Evolutionary conservation across 2,329 filamentous ascomycete species (phyloP), one percentile per base, ranked within the genome.

Genomic region (Cercospora citrullina): DNA sequence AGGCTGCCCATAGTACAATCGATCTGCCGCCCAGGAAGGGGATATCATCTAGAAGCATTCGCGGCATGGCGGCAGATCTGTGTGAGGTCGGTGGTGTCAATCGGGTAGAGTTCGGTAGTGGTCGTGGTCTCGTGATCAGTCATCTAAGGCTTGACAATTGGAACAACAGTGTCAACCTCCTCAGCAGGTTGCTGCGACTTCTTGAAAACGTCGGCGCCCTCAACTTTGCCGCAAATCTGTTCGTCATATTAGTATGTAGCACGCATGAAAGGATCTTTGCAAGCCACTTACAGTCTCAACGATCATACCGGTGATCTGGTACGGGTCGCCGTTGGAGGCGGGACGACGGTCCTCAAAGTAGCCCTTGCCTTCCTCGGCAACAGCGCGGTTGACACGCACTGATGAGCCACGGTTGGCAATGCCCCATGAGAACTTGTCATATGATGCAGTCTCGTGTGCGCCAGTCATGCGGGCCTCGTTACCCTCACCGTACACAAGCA

Each of bases 401-500:
- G 91, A 96, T 68, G 92, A 90, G 78, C 94, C 95, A 83, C 95
- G 93, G 90, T 98, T 94, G 81, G 95, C 95, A 70, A 98, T 90
- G 79, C 95, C 94, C 82, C 90, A 98, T 75, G 89, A 89, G 88
- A 99, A 99, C 80, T 91, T 87, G 79, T 99, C 94, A 78, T 97
- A 97, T 76, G 86, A 88, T 58, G 94, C 94, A 10, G 95, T 99
- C 89, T 99, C 95, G 84, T 97, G 93, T 73, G 87, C 87, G 76
- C 95, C 95, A 63, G 94, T 98, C 76, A 98, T 91, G 79, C 95
- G 94, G 76, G 91, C 87, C 76, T 95, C 93, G 85, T 99, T 99
- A 81, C 94, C 94, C 86, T 96, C 92, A 78, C 95, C 93, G 80
- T 97, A 97, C 74, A 96, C 93, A 74, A 90, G 90, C 82, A 96